These are phyloP conservation scores for Escovopsis sp. DNA, from an alignment of 2,329 filamentous ascomycete species.

Conservation along the genomic window DNA sequence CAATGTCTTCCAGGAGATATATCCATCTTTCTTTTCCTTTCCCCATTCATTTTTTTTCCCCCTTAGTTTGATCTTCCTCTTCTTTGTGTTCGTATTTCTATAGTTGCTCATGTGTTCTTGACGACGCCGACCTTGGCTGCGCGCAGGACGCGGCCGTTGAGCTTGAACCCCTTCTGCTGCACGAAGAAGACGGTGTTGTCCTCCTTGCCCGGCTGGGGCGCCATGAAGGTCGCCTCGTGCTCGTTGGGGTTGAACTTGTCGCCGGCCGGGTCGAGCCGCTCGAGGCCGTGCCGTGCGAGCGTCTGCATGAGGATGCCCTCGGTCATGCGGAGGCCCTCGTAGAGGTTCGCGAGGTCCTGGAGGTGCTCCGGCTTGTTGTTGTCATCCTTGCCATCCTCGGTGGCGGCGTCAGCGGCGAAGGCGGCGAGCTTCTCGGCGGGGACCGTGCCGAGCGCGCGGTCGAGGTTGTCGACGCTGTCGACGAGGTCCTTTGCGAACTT, in stretches of 20 bases:
- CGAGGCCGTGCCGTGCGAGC: constrained; percentile 84
- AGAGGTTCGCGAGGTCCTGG: constrained; percentile 63
- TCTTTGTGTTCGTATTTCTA: no score
- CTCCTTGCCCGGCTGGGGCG: constrained; percentile 73
- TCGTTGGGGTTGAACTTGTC: constrained; percentile 93
- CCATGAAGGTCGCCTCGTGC: constrained; percentile 94
- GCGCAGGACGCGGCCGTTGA: constrained; percentile 79
- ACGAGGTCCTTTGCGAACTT: constrained; percentile 90
- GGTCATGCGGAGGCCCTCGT: constrained; percentile 91
- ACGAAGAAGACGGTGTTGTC: constrained; percentile 81
- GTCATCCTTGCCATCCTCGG: no score
- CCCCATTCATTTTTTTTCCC: not conserved
- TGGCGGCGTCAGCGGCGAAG: constrained; percentile 14
- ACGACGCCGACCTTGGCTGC: constrained; percentile 94
- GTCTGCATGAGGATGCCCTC: constrained; percentile 76
- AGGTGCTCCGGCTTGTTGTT: constrained; percentile 37
- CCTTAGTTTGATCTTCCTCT: not conserved
- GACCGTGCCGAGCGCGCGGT: constrained; percentile 74
- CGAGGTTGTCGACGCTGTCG: constrained; percentile 92
- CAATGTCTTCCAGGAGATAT: no score
- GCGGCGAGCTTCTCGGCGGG: constrained; percentile 54
- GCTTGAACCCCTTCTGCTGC: constrained; percentile 88
- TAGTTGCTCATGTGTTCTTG: constrained; percentile 62
- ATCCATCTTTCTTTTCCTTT: not conserved
- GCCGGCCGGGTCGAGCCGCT: constrained; percentile 68